Percentiles rank a stretch among this genome's conserved stretches.
Conservation (phyloP, 176 grass and related monocot species). For the Musa acuminata region DNA sequence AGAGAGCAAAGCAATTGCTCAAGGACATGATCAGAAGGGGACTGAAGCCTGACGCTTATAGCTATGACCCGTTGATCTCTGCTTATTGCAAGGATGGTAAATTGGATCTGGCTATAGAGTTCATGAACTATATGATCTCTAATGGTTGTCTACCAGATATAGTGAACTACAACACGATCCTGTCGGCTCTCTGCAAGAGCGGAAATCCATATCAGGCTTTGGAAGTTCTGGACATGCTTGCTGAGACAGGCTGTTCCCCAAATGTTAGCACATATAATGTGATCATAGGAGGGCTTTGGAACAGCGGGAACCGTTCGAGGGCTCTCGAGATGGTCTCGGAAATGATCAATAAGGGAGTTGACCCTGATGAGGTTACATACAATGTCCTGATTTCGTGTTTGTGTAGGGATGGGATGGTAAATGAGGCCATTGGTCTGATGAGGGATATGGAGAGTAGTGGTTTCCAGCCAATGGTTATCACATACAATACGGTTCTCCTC, state of each 20-base stretch:
- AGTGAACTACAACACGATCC: conserved; percentile 58
- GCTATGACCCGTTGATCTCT: conserved; percentile 53
- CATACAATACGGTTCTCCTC: conserved; percentile 23
- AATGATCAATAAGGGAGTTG: conserved; percentile 17
- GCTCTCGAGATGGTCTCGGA: conserved; percentile 37
- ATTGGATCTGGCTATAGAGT: conserved; percentile 43
- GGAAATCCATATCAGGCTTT: conserved; percentile 43
- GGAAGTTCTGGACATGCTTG: conserved; percentile 44
- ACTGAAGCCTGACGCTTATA: conserved; percentile 45
- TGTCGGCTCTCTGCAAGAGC: conserved; percentile 43
- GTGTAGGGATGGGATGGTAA: conserved; percentile 28
- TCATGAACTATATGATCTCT: conserved; percentile 46
- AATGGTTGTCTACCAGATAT: conserved; percentile 52
- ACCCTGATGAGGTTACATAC: conserved; percentile 24
- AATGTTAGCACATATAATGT: conserved; percentile 50
- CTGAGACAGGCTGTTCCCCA: conserved; percentile 39
- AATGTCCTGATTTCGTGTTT: conserved; percentile 23
- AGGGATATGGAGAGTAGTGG: conserved; percentile 20
- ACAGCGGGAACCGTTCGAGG: conserved; percentile 39
- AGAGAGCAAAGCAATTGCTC: conserved; percentile 41
- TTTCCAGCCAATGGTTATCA: conserved; percentile 2
- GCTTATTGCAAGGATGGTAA: conserved; percentile 50
- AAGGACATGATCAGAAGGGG: conserved; percentile 42
- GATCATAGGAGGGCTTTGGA: conserved; percentile 46
- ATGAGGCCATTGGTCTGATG: conserved; percentile 24